These are phyloP conservation scores for Cladosporium sp. DNA, from an alignment of 2,329 filamentous ascomycete species.

Conservation along the genomic window DNA sequence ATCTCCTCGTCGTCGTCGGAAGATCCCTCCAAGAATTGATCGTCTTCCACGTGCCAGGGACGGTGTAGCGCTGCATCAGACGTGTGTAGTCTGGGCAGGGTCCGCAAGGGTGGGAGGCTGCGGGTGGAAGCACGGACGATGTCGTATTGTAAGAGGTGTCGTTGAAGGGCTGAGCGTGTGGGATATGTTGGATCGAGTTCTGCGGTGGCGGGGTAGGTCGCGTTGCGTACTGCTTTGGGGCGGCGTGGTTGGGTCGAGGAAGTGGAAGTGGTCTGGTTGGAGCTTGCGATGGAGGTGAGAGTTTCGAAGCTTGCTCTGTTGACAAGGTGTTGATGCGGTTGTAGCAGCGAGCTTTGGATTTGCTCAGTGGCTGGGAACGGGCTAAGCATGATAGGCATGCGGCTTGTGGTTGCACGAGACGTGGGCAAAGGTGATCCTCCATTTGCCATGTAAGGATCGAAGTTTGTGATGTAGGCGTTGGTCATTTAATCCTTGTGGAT, in stretches of 20 bases:
- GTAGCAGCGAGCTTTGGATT: background rate
- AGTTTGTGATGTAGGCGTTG: background rate
- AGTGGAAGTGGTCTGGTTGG: background rate
- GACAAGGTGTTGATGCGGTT: background rate
- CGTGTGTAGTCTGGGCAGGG: background rate
- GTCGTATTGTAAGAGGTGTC: background rate
- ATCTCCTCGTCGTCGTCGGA: background rate
- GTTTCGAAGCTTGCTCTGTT: background rate
- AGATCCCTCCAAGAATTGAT: slow-evolving; percentile 8
- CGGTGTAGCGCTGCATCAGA: slow-evolving; percentile 4
- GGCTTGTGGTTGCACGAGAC: slow-evolving; percentile 23
- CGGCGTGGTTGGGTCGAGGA: background rate
- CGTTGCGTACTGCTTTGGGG: background rate
- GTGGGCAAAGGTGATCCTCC: slow-evolving; percentile 29
- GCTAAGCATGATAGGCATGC: slow-evolving; percentile 30
- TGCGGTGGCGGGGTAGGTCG: background rate
- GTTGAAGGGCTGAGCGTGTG: background rate
- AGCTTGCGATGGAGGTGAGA: background rate
- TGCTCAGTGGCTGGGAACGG: background rate
- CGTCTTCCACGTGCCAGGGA: background rate
- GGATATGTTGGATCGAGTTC: background rate
- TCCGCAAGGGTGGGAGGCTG: background rate
- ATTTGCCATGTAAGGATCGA: slow-evolving; percentile 15
- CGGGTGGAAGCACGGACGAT: background rate
- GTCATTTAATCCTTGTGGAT: background rate